Percentiles rank a stretch among this genome's conserved stretches.
These are phyloP conservation scores for Hanseniaspora pseudoguilliermondii DNA, from an alignment of 805 yeast genomes.

Conservation along the genomic window DNA sequence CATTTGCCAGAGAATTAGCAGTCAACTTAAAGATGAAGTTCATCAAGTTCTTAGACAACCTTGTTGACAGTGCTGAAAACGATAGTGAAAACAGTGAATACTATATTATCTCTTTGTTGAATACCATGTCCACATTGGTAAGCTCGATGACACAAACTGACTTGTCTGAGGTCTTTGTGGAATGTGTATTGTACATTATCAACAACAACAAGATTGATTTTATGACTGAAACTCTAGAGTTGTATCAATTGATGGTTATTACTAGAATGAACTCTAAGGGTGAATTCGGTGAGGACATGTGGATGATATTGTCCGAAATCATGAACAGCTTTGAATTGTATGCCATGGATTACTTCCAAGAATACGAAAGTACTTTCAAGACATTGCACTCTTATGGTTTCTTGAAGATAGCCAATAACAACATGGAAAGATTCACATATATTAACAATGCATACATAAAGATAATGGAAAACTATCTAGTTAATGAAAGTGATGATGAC, in stretches of 20 bases:
- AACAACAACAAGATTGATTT: conserved; percentile 47
- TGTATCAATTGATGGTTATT: conserved; percentile 43
- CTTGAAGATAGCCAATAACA: conserved; percentile 15
- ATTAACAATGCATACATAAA: conserved; percentile 22
- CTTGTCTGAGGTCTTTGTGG: conserved; percentile 42
- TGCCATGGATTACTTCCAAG: conserved; percentile 47
- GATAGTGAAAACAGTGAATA: conserved; percentile 49
- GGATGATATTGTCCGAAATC: conserved; percentile 40
- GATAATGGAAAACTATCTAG: conserved; percentile 14
- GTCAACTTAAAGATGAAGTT: conserved; percentile 51
- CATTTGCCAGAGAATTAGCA: conserved; percentile 64
- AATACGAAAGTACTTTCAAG: conserved; percentile 45
- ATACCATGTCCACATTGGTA: conserved; percentile 62
- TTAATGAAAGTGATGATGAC: conserved; percentile 24
- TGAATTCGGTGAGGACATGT: conserved; percentile 37
- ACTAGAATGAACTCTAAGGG: conserved; percentile 36
- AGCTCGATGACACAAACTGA: conserved; percentile 49
- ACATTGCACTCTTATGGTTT: conserved; percentile 42
- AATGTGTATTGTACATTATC: conserved; percentile 48
- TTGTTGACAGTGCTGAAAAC: conserved; percentile 23
- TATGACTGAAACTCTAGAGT: conserved; percentile 49
- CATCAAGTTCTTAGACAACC: conserved; percentile 28
- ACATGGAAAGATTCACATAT: conserved; percentile 20
- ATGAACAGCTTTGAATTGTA: conserved; percentile 45
- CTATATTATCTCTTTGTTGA: conserved; percentile 54